These are phyloP conservation scores for Saposhnikovia divaricata DNA, from an alignment of 129 eudicot genomes.

Conservation along the genomic window DNA sequence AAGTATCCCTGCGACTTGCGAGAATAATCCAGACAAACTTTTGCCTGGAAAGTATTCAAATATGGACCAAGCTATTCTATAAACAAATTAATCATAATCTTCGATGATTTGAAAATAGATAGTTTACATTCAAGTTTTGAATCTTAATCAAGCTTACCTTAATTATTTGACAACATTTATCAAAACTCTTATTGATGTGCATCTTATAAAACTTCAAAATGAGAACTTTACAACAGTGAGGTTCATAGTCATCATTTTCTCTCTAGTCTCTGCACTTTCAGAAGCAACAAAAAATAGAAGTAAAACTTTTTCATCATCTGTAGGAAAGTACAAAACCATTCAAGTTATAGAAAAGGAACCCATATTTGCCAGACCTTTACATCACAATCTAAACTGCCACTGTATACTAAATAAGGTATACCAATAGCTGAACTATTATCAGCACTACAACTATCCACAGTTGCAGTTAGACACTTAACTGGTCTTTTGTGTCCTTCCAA, in stretches of 20 bases:
- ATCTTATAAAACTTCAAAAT: too few species aligned
- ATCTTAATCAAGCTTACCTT: too few species aligned
- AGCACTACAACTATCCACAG: slow-evolving; percentile 25
- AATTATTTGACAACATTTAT: too few species aligned
- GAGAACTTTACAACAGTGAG: too few species aligned
- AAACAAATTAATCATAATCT: background rate
- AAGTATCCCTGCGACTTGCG: background rate
- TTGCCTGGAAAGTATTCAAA: background rate
- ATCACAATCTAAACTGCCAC: slow-evolving; percentile 89
- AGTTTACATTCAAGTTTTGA: too few species aligned
- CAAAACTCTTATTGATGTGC: too few species aligned
- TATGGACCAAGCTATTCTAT: background rate
- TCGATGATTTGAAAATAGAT: too few species aligned
- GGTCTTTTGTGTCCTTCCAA: slow-evolving; percentile 80
- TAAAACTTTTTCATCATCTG: background rate
- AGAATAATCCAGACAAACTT: background rate
- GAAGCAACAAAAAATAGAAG: background rate
- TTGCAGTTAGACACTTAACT: slow-evolving; percentile 63
- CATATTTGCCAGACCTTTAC: slow-evolving; percentile 61
- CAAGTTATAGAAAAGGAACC: slow-evolving; percentile 43
- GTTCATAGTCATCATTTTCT: too few species aligned
- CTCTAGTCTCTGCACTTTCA: background rate
- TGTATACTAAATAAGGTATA: slow-evolving; percentile 35
- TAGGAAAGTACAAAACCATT: background rate
- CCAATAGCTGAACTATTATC: slow-evolving; percentile 13